Percentiles rank a stretch among this genome's conserved stretches.
These are phyloP conservation scores for Rhodofomes roseus DNA, from an alignment of 1,284 basidiomycete species.

Conservation along the genomic window DNA sequence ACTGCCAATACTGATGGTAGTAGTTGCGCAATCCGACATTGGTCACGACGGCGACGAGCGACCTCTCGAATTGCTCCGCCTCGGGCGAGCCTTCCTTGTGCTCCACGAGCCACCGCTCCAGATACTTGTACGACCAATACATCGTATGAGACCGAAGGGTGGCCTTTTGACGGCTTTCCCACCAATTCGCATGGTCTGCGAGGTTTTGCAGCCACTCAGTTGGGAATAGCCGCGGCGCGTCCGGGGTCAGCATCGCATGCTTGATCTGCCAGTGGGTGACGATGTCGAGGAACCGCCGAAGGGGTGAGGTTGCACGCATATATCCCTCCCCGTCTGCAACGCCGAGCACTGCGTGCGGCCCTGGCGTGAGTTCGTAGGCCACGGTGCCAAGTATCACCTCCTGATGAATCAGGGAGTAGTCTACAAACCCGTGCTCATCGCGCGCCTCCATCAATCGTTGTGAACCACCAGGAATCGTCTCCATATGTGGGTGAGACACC, in stretches of 20 bases:
- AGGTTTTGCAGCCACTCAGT: constrained; percentile 35
- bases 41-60: constrained; percentile 16
- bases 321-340: constrained; percentile 74
- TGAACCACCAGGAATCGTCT: constrained; percentile 17
- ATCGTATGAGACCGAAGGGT: constrained; percentile 27
- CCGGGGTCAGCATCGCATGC: constrained; percentile 52
- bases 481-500: constrained; percentile 17
- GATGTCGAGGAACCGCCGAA: constrained; percentile 85
- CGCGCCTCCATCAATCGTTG: constrained; percentile 31
- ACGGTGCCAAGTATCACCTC: constrained; percentile 35
- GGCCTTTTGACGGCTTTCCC: constrained; percentile 25
- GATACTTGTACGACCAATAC: constrained; percentile 32
- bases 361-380: constrained; percentile 49
- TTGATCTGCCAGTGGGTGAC: constrained; percentile 95
- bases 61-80: constrained; percentile 24
- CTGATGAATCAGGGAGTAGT: constrained; percentile 30
- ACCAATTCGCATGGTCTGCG: constrained; percentile 22
- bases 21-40: constrained; percentile 2
- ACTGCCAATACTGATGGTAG: neutral
- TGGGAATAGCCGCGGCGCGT: constrained; percentile 36
- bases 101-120: constrained; percentile 28
- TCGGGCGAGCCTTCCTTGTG: constrained; percentile 17
- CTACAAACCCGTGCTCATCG: constrained; percentile 39
- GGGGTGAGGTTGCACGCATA: constrained; percentile 81
- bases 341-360: constrained; percentile 71